Conservation (phyloP, 1,284 basidiomycete species). For the Ganoderma leucocontextum region DNA sequence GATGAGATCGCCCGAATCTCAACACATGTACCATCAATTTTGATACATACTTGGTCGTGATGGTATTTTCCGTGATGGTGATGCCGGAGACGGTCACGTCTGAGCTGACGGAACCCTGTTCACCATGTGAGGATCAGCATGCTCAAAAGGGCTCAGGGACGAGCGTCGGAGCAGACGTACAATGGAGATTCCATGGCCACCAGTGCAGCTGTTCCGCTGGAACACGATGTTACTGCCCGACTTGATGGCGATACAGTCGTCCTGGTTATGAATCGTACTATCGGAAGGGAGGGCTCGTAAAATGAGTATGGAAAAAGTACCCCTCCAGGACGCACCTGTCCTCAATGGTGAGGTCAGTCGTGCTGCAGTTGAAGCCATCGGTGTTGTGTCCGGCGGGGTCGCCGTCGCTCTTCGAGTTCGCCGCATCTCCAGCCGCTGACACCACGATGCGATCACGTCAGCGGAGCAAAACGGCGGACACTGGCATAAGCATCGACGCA, state of each 20-base stretch:
- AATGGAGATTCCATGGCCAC: conserved; percentile 69
- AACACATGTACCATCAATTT: neutral
- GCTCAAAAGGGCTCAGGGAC: neutral
- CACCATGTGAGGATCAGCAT: neutral
- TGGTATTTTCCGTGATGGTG: conserved; percentile 55
- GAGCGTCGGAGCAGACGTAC: conserved; percentile 23
- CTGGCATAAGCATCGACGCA: conserved; percentile 18
- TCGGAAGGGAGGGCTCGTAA: neutral
- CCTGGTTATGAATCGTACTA: conserved; percentile 48
- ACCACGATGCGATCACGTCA: neutral
- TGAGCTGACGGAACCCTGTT: conserved; percentile 58
- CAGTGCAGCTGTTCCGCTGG: conserved; percentile 58
- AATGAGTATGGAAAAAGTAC: too few species aligned
- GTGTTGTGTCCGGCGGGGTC: conserved; percentile 51
- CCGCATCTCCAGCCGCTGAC: conserved; percentile 46
- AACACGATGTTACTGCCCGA: conserved; percentile 63
- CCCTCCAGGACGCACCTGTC: conserved; percentile 36
- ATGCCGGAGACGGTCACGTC: conserved; percentile 55
- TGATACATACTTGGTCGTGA: conserved; percentile 39
- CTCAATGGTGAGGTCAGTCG: conserved; percentile 53
- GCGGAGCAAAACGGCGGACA: neutral
- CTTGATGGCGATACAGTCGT: conserved; percentile 73
- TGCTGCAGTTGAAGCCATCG: conserved; percentile 61
- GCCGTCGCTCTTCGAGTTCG: conserved; percentile 55
- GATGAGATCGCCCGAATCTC: neutral